These are phyloP conservation scores for Pulveroboletus frians DNA, from an alignment of 768 basidiomycete genomes.

Conservation along the genomic window DNA sequence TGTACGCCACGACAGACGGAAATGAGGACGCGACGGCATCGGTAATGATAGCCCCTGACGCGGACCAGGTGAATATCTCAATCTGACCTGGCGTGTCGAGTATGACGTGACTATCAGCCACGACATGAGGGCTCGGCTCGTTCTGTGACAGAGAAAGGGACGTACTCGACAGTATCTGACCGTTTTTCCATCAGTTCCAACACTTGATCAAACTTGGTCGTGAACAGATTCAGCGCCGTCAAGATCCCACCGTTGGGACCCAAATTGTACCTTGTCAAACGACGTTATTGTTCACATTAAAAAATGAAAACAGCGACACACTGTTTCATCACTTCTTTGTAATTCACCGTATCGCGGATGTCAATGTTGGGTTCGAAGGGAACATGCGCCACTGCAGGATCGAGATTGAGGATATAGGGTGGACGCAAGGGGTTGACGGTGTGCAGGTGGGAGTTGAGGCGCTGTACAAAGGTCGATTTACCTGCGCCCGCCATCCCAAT, in stretches of 20 bases:
- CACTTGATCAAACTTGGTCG: slow-evolving; percentile 98
- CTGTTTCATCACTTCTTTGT: slow-evolving; percentile 99
- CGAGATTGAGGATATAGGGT: slow-evolving; percentile 96
- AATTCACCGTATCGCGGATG: slow-evolving; percentile 95
- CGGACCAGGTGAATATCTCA: slow-evolving; percentile 99
- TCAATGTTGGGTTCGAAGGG: slow-evolving; percentile 98
- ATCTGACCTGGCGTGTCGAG: slow-evolving; percentile 98
- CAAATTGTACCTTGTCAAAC: slow-evolving; percentile 75
- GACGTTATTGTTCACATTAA: slow-evolving; percentile 13
- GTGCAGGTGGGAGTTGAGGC: slow-evolving; percentile 90
- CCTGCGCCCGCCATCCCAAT: slow-evolving; percentile 98
- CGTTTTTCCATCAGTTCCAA: slow-evolving; percentile 87
- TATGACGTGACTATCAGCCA: slow-evolving; percentile 70
- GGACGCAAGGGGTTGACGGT: slow-evolving; percentile 55
- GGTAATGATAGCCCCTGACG: slow-evolving; percentile 97
- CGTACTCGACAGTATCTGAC: slow-evolving; percentile 83
- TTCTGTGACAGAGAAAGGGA: slow-evolving; percentile 7
- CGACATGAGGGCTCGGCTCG: not conserved
- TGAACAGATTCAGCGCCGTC: slow-evolving; percentile 95
- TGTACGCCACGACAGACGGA: slow-evolving; percentile 92
- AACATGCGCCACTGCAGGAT: slow-evolving; percentile 88
- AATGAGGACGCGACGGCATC: slow-evolving; percentile 91
- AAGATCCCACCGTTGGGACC: slow-evolving; percentile 98
- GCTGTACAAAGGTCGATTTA: slow-evolving; percentile 95
- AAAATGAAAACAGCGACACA: slow-evolving; percentile 45